Conservation (phyloP, 1,139 yeast genomes). For the Scheffersomyces titani region DNA sequence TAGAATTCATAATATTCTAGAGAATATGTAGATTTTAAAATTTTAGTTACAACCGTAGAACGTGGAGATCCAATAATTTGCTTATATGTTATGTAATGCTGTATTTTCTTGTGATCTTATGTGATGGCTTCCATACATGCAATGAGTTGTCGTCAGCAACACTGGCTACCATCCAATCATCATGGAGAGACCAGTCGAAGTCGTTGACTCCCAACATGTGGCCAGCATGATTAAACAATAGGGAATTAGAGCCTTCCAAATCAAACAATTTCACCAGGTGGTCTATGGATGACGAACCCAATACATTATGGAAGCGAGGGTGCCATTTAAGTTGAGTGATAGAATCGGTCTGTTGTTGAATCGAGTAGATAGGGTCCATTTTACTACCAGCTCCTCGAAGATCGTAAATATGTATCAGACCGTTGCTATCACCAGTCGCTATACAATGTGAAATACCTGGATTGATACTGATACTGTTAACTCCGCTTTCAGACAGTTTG, state of each 20-base stretch:
- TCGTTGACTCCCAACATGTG: slow-evolving; percentile 89
- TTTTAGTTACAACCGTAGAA: not conserved
- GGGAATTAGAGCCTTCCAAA: slow-evolving; percentile 38
- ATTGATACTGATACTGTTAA: slow-evolving; percentile 70
- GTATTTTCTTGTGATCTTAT: slow-evolving; percentile 19
- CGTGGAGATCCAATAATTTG: too few relatives aligned
- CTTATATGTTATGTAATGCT: not conserved
- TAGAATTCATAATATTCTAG: not conserved
- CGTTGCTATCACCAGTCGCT: slow-evolving; percentile 73
- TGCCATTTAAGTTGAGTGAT: slow-evolving; percentile 82
- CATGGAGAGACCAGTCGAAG: slow-evolving; percentile 81
- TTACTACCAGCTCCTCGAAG: slow-evolving; percentile 42
- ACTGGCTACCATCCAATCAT: slow-evolving; percentile 77
- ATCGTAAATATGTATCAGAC: slow-evolving; percentile 68
- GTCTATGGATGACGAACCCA: slow-evolving; percentile 78
- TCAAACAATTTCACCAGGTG: slow-evolving; percentile 74
- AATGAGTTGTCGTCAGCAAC: slow-evolving; percentile 88
- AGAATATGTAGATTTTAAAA: not conserved
- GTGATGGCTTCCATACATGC: slow-evolving; percentile 78
- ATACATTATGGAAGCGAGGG: slow-evolving; percentile 55
- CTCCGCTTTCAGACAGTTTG: slow-evolving; percentile 43
- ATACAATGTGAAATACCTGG: slow-evolving; percentile 52
- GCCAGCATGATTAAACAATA: slow-evolving; percentile 81
- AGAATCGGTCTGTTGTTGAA: slow-evolving; percentile 47
- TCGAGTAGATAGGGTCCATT: slow-evolving; percentile 23